These are phyloP conservation scores for Aspergillus transmontanensis DNA, from an alignment of 2,329 filamentous ascomycete species.

Conservation along the genomic window DNA sequence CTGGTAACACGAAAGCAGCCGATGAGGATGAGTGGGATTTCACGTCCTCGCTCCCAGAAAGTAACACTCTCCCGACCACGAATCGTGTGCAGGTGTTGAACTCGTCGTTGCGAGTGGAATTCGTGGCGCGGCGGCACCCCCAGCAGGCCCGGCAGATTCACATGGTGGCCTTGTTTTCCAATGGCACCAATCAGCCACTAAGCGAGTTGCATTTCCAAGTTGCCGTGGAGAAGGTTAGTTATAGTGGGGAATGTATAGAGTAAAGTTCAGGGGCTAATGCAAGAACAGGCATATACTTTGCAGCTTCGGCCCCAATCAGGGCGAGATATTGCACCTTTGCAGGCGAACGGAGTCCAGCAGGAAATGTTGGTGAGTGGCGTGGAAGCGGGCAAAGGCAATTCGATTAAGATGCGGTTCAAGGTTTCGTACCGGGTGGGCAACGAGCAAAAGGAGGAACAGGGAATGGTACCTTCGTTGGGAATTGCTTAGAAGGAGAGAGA, in stretches of 20 bases:
- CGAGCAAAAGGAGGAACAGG: conserved; percentile 71
- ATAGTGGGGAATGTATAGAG: not conserved
- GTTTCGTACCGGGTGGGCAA: conserved; percentile 73
- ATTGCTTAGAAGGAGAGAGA: conserved; percentile 57
- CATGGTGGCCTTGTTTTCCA: conserved; percentile 81
- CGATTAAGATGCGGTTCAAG: conserved; percentile 89
- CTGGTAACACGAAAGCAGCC: conserved; percentile 38
- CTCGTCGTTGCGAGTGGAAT: conserved; percentile 70
- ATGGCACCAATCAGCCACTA: conserved; percentile 71
- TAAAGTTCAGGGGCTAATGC: not conserved
- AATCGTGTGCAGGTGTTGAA: conserved; percentile 70
- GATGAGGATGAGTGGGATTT: conserved; percentile 96
- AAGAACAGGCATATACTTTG: conserved; percentile 71
- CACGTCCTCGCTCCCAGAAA: conserved; percentile 76
- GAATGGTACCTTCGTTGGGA: conserved; percentile 78
- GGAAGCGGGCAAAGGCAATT: conserved; percentile 70
- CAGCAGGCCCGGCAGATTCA: conserved; percentile 61
- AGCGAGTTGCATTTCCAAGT: conserved; percentile 85
- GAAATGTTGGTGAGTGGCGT: conserved; percentile 77
- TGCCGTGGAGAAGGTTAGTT: conserved; percentile 84
- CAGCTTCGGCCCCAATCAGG: conserved; percentile 84
- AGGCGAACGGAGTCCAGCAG: conserved; percentile 79
- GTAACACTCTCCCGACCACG: conserved; percentile 56
- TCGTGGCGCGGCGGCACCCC: conserved; percentile 65
- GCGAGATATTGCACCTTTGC: conserved; percentile 69